Evolutionary conservation across 179 eudicot genomes (phyloP).

Genomic region (Carnegiea gigantea): DNA sequence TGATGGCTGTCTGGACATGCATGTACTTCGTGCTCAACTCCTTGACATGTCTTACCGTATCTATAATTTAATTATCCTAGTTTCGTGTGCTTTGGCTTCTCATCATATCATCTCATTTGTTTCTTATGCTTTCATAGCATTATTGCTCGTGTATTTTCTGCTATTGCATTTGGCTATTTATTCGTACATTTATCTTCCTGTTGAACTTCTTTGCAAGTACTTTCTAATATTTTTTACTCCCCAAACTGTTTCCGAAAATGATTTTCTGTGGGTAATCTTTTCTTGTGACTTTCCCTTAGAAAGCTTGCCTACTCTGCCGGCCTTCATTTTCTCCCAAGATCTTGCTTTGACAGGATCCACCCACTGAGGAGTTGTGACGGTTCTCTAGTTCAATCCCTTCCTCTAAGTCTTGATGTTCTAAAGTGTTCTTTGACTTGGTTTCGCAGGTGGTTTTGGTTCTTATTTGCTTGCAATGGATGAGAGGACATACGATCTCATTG

Average conservation of each 20-base stretch:
- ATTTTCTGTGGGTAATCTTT: not conserved
- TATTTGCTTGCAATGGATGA: slow-evolving; percentile 93
- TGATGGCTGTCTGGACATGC: not conserved
- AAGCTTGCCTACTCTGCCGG: too few relatives aligned
- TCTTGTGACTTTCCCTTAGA: too few relatives aligned
- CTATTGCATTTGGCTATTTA: not conserved
- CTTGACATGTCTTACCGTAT: not conserved
- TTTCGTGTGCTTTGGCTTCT: not conserved
- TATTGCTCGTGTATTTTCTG: not conserved
- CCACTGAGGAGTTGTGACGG: not conserved
- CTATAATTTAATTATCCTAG: not conserved
- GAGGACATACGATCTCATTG: slow-evolving; percentile 86
- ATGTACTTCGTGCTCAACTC: not conserved
- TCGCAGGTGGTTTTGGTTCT: slow-evolving; percentile 91
- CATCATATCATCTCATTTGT: not conserved
- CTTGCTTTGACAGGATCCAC: not conserved
- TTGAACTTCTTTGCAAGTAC: not conserved
- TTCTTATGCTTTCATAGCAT: not conserved
- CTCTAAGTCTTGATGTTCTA: not conserved
- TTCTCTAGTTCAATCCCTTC: not conserved
- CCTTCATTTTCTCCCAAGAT: not conserved
- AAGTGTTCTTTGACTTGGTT: slow-evolving; percentile 4
- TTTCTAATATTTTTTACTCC: not conserved
- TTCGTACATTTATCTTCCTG: not conserved
- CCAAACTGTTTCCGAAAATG: not conserved